A percentile compares a stretch with the other conserved stretches of the same genome.
These are phyloP conservation scores for Apiospora sp. DNA, from an alignment of 2,329 filamentous ascomycete species.

Conservation along the genomic window DNA sequence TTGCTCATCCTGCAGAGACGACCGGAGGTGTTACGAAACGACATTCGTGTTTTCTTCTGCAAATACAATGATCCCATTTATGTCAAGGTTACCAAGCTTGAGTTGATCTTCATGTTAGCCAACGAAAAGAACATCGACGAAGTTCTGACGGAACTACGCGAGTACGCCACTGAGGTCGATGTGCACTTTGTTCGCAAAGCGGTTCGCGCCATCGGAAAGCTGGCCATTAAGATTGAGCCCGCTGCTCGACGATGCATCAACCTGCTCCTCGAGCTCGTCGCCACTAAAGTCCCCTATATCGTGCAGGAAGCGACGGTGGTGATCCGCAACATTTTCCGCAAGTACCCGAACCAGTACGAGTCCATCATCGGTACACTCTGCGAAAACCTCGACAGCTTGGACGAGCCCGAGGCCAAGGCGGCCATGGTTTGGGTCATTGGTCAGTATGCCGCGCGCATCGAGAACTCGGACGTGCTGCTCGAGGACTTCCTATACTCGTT, in stretches of 20 bases:
- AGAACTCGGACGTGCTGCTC: conserved; percentile 91
- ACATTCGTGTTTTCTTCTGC: conserved; percentile 99
- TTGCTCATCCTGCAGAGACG: conserved; percentile 91
- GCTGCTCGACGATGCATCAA: conserved; percentile 92
- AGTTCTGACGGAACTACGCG: conserved; percentile 89
- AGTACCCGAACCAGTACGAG: conserved; percentile 98
- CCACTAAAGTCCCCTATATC: conserved; percentile 98
- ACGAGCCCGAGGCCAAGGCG: conserved; percentile 97
- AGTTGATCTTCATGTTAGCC: conserved; percentile 98
- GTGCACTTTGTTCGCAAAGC: conserved; percentile 99
- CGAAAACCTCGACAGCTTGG: conserved; percentile 93
- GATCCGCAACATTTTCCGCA: conserved; percentile 98
- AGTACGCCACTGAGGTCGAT: conserved; percentile 98
- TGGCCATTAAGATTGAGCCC: conserved; percentile 98
- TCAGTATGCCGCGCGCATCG: conserved; percentile 95
- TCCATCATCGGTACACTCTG: conserved; percentile 96
- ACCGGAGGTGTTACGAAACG: conserved; percentile 92
- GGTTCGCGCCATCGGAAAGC: conserved; percentile 94
- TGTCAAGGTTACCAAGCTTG: conserved; percentile 98
- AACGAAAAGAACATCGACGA: conserved; percentile 95
- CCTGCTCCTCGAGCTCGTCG: conserved; percentile 88
- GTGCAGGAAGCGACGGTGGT: conserved; percentile 99
- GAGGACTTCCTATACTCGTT: conserved; percentile 97
- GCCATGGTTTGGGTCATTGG: conserved; percentile 99
- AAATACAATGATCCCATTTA: conserved; percentile 99